Percentiles rank a stretch among this genome's conserved stretches.
These are phyloP conservation scores for Primulina eburnea DNA, from an alignment of 257 asterid species.

Conservation along the genomic window DNA sequence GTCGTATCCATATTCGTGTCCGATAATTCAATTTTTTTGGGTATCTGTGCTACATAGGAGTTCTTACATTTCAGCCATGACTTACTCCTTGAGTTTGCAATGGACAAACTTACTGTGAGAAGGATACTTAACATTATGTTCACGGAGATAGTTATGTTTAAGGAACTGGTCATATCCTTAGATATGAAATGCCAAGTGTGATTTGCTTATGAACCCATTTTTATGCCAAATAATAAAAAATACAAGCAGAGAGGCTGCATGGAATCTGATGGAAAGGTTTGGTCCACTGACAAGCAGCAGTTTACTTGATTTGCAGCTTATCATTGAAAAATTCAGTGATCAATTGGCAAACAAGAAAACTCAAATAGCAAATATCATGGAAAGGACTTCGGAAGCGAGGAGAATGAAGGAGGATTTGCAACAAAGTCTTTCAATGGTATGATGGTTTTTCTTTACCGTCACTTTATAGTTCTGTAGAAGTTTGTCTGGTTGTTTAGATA, in stretches of 20 bases:
- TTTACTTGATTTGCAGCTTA: slow-evolving; percentile 51
- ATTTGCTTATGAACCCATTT: slow-evolving; percentile 17
- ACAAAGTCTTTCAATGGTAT: slow-evolving; percentile 60
- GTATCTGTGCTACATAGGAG: too few relatives aligned
- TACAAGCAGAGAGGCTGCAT: slow-evolving; percentile 14
- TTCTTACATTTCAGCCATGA: not conserved
- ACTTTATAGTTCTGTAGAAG: slow-evolving; percentile 14
- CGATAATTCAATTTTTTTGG: too few relatives aligned
- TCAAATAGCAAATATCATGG: slow-evolving; percentile 56
- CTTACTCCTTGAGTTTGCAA: not conserved
- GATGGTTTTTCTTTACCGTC: slow-evolving; percentile 18
- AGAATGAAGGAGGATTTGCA: slow-evolving; percentile 61
- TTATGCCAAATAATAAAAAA: slow-evolving; percentile 10
- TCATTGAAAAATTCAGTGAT: slow-evolving; percentile 54
- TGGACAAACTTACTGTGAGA: not conserved
- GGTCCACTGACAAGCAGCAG: slow-evolving; percentile 21
- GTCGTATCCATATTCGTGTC: too few relatives aligned
- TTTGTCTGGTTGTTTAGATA: slow-evolving; percentile 10
- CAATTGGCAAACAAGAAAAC: slow-evolving; percentile 55
- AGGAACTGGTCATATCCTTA: not conserved
- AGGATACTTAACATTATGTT: too few relatives aligned
- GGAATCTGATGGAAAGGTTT: slow-evolving; percentile 21
- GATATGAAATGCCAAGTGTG: slow-evolving; percentile 11
- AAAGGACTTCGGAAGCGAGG: slow-evolving; percentile 65
- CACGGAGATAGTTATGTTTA: too few relatives aligned